Conservation (phyloP, 139 green algal genomes). For the Tetraselmis chui region DNA sequence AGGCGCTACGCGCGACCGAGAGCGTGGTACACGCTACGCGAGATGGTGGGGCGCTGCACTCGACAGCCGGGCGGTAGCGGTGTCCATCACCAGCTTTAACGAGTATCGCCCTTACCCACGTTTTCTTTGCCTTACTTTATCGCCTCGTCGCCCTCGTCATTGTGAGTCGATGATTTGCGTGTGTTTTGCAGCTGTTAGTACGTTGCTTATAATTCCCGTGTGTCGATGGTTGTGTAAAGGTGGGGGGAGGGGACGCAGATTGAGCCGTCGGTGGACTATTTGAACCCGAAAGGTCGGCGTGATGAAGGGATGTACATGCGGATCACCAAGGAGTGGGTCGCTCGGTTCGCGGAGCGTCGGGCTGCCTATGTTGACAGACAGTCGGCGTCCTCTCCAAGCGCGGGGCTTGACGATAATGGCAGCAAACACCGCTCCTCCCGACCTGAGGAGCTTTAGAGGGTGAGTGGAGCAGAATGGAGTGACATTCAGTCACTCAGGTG, state of each 20-base stretch:
- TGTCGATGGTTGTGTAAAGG: too few species aligned
- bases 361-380: too few species aligned
- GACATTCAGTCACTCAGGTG: too few species aligned
- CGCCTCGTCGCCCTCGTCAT: neutral
- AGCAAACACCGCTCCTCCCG: too few species aligned
- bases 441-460: too few species aligned
- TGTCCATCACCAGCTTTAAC: slow-evolving; percentile 46
- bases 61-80: neutral
- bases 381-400: too few species aligned
- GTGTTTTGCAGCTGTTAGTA: too few species aligned
- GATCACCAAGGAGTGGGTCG: neutral
- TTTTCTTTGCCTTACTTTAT: neutral
- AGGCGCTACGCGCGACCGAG: slow-evolving; percentile 10
- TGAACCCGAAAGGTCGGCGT: neutral
- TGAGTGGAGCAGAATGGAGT: too few species aligned
- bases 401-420: too few species aligned
- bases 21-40: slow-evolving; percentile 23
- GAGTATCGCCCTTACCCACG: slow-evolving; percentile 16
- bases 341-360: neutral
- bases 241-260: neutral
- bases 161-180: too few species aligned
- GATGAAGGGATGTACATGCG: neutral
- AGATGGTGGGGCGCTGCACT: slow-evolving; percentile 15
- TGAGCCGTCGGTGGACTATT: neutral
- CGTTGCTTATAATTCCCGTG: too few species aligned